Conservation (phyloP, 805 yeast species). For the Schizosaccharomyces japonicus region DNA sequence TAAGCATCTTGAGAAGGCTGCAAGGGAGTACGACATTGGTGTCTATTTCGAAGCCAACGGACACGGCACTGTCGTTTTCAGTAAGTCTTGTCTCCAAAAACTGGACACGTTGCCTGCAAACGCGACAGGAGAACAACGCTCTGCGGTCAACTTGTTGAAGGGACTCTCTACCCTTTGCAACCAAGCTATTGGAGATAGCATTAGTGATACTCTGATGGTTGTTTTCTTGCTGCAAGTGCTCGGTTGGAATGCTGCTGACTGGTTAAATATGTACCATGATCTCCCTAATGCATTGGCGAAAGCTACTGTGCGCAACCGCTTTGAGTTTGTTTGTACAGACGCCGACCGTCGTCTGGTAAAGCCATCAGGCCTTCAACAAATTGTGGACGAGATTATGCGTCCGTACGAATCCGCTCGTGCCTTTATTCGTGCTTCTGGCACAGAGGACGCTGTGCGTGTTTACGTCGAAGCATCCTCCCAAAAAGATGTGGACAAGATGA, state of each 20-base stretch:
- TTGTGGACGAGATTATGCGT: constrained; percentile 42
- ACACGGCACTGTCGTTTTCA: constrained; percentile 83
- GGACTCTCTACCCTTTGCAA: constrained; percentile 53
- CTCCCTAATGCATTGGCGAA: constrained; percentile 69
- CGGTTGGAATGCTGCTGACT: constrained; percentile 34
- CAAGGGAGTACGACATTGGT: constrained; percentile 59
- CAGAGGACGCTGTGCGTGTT: constrained; percentile 90
- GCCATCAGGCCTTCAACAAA: constrained; percentile 54
- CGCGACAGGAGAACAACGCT: constrained; percentile 20
- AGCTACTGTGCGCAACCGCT: constrained; percentile 63
- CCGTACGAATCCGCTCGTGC: constrained; percentile 46
- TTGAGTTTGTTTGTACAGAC: constrained; percentile 31
- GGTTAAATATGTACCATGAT: constrained; percentile 62
- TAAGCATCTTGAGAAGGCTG: constrained; percentile 85
- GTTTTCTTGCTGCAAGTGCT: constrained; percentile 36
- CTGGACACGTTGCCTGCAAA: constrained; percentile 17
- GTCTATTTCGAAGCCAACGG: constrained; percentile 96
- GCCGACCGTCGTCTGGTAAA: constrained; percentile 64
- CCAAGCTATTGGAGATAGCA: constrained; percentile 96
- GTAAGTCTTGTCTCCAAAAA: constrained; percentile 24
- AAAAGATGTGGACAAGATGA: constrained; percentile 24
- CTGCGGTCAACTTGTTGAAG: constrained; percentile 30
- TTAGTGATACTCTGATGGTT: constrained; percentile 70
- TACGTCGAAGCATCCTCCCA: constrained; percentile 63
- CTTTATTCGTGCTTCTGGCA: constrained; percentile 90